These are phyloP conservation scores for Fusarium verticillioides DNA, from an alignment of 2,329 filamentous ascomycete species.

Conservation along the genomic window DNA sequence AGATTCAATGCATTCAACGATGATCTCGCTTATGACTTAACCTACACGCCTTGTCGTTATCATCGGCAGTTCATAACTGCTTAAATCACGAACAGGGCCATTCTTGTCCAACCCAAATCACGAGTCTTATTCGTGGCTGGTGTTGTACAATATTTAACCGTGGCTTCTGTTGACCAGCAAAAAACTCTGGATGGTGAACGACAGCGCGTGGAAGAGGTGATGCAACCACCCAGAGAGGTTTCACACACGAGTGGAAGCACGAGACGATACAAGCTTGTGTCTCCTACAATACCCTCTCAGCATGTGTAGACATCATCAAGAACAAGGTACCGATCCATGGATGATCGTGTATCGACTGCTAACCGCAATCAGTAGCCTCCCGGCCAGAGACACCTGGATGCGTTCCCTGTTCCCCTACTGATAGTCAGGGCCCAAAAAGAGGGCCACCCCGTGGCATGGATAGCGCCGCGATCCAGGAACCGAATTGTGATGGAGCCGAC, in stretches of 20 bases:
- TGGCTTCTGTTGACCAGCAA: conserved; percentile 6
- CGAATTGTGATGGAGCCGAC: conserved; percentile 36
- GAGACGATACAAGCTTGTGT: conserved; percentile 19
- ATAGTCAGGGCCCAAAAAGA: conserved; percentile 26
- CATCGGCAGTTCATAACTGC: conserved; percentile 25
- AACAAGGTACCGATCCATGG: conserved; percentile 14
- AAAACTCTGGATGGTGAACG: conserved; percentile 9
- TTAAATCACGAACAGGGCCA: conserved; percentile 5
- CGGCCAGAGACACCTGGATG: conserved; percentile 25
- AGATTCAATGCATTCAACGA: conserved; percentile 10
- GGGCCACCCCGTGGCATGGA: conserved; percentile 43
- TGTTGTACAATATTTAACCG: conserved; percentile 19
- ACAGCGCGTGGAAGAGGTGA: conserved; percentile 20
- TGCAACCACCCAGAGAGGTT: conserved; percentile 34
- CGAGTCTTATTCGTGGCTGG: conserved; percentile 13
- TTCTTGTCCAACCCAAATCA: neutral
- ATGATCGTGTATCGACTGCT: conserved; percentile 23
- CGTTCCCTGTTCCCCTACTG: conserved; percentile 14
- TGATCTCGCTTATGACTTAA: conserved; percentile 37
- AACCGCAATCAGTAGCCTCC: conserved; percentile 29
- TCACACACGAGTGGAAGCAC: conserved; percentile 23
- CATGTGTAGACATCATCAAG: neutral
- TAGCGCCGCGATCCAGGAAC: conserved; percentile 46
- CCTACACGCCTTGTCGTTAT: conserved; percentile 7
- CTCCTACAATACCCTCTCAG: conserved; percentile 18